A percentile compares a stretch with the other conserved stretches of the same genome.
These are phyloP conservation scores for Ceriops tagal DNA, from an alignment of 345 rosid species.

Conservation along the genomic window DNA sequence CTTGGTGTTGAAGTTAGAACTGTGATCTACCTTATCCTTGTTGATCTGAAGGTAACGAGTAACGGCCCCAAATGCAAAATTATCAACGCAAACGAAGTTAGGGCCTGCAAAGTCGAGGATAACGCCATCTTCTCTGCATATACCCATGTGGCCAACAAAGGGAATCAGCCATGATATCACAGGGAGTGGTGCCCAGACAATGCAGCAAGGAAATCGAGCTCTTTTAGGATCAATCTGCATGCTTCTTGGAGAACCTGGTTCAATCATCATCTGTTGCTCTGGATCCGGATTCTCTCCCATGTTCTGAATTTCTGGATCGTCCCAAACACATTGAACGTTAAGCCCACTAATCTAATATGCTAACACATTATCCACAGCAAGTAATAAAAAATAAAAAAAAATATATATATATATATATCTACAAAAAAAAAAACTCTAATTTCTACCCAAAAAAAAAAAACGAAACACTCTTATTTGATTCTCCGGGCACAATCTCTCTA, in stretches of 20 bases:
- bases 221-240: slow-evolving; percentile 62
- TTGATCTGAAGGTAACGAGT: slow-evolving; percentile 73
- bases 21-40: slow-evolving; percentile 52
- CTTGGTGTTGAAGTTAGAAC: neutral
- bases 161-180: slow-evolving; percentile 87
- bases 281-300: slow-evolving; percentile 48
- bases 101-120: slow-evolving; percentile 95
- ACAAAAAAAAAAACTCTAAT: too few species aligned
- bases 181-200: slow-evolving; percentile 94
- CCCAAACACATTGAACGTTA: neutral
- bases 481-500: too few species aligned
- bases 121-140: slow-evolving; percentile 90
- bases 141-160: slow-evolving; percentile 81
- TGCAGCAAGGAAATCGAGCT: slow-evolving; percentile 76
- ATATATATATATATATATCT: too few species aligned
- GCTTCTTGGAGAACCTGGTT: slow-evolving; percentile 29
- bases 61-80: slow-evolving; percentile 75
- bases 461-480: too few species aligned
- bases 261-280: slow-evolving; percentile 41
- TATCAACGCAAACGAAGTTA: slow-evolving; percentile 81
- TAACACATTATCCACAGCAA: too few species aligned
- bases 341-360: too few species aligned
- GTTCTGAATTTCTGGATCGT: slow-evolving; percentile 9
- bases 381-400: too few species aligned
- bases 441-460: too few species aligned